Conservation (phyloP, 371 early-diverging fungal genomes). For the Amoeboaphelidium protococcarum region DNA sequence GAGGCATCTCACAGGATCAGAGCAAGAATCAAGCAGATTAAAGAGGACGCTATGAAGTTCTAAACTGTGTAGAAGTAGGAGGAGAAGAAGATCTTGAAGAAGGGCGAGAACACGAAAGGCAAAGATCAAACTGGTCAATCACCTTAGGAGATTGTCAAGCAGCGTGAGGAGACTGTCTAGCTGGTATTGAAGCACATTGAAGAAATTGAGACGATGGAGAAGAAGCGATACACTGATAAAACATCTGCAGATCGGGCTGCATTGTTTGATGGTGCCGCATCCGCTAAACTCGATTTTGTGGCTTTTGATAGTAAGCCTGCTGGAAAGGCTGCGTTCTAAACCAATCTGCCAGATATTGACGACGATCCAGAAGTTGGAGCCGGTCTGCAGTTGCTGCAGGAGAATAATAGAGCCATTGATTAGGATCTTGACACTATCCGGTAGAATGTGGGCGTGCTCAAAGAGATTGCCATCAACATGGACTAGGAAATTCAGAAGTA, state of each 20-base stretch:
- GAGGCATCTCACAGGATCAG: constrained; percentile 22
- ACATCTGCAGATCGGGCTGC: constrained; percentile 13
- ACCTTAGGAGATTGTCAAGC: constrained; percentile 3
- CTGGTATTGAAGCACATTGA: constrained; percentile 19
- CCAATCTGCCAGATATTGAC: not conserved
- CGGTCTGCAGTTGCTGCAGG: constrained; percentile 18
- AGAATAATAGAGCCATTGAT: constrained; percentile 19
- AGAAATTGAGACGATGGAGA: constrained; percentile 23
- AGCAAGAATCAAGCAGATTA: constrained; percentile 12
- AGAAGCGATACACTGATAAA: constrained; percentile 15
- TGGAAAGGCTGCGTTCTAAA: not conserved
- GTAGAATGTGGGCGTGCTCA: constrained; percentile 15
- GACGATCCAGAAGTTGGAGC: constrained; percentile 26
- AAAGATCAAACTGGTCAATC: no score
- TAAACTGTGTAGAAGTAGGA: constrained; percentile 17
- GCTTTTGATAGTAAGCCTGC: constrained; percentile 2
- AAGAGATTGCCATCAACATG: constrained; percentile 23
- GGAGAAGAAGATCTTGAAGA: constrained; percentile 19
- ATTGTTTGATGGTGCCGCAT: constrained; percentile 12
- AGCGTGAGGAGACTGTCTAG: constrained; percentile 16
- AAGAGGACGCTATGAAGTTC: constrained; percentile 13
- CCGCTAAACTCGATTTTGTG: not conserved
- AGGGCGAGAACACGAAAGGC: no score
- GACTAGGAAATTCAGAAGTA: constrained; percentile 23
- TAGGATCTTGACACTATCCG: constrained; percentile 19